Evolutionary conservation across 306 rosid species (phyloP).

Genomic region (Glycyrrhiza uralensis): DNA sequence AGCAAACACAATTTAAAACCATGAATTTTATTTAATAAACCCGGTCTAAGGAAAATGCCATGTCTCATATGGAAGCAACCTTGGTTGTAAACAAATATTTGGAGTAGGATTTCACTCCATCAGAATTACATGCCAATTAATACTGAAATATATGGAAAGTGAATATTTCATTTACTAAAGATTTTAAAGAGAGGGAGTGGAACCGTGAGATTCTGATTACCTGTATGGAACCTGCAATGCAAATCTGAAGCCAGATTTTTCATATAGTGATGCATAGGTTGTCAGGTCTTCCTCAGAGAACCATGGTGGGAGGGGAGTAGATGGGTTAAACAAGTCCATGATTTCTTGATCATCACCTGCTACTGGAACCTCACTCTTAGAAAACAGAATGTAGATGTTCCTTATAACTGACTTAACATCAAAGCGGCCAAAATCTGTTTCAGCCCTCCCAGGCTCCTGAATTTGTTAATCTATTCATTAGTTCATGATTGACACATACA

Average conservation of each 20-base stretch:
- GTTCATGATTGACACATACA: not conserved
- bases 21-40: not conserved
- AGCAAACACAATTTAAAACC: too few species aligned
- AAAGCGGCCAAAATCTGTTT: constrained; percentile 56
- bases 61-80: not conserved
- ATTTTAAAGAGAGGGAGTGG: not conserved
- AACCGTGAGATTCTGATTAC: constrained; percentile 8
- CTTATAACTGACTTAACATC: constrained; percentile 50
- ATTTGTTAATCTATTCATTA: not conserved
- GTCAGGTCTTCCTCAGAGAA: constrained; percentile 56
- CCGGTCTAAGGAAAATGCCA: not conserved
- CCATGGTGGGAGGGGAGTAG: constrained; percentile 54
- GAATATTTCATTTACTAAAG: not conserved
- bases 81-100: not conserved
- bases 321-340: constrained; percentile 60
- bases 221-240: constrained; percentile 60
- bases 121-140: not conserved
- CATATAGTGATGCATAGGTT: constrained; percentile 51
- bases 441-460: constrained; percentile 56
- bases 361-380: constrained; percentile 49
- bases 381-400: constrained; percentile 55
- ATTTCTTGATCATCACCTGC: constrained; percentile 52
- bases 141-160: not conserved
- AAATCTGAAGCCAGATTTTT: constrained; percentile 52
- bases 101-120: not conserved